These are phyloP conservation scores for Phanerochaete sordida DNA, from an alignment of 768 basidiomycete species.

Conservation along the genomic window DNA sequence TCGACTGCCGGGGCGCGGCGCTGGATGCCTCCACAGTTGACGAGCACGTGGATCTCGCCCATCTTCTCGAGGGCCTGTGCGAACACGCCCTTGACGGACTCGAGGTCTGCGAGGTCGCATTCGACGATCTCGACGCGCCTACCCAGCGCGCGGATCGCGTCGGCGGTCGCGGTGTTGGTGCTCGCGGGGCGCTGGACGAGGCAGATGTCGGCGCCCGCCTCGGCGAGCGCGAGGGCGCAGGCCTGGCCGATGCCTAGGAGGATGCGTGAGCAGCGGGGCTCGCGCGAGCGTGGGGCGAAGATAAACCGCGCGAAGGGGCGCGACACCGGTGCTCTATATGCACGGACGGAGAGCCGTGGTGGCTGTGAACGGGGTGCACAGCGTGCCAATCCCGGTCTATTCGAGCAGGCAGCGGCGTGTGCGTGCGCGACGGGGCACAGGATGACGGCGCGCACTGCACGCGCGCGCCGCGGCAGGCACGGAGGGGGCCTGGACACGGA, in stretches of 20 bases:
- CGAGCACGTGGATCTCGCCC: conserved; percentile 58
- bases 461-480: not conserved
- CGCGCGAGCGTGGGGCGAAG: not conserved
- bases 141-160: conserved; percentile 35
- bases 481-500: conserved; percentile 3
- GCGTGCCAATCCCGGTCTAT: not conserved
- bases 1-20: conserved; percentile 57
- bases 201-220: conserved; percentile 51
- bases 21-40: conserved; percentile 69
- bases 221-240: conserved; percentile 50
- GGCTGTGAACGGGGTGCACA: not conserved
- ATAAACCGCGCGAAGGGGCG: not conserved
- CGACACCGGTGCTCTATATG: not conserved
- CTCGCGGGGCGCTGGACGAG: conserved; percentile 39
- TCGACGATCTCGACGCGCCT: conserved; percentile 39
- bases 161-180: conserved; percentile 33
- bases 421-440: not conserved
- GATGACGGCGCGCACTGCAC: not conserved
- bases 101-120: conserved; percentile 54
- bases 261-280: not conserved
- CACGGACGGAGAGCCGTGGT: not conserved
- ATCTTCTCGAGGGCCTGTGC: conserved; percentile 44
- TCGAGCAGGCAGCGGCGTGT: not conserved
- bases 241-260: conserved; percentile 49
- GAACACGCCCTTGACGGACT: conserved; percentile 47